Evolutionary conservation across 1,284 basidiomycete species (phyloP).

Genomic region (Cutaneotrichosporon sp.): DNA sequence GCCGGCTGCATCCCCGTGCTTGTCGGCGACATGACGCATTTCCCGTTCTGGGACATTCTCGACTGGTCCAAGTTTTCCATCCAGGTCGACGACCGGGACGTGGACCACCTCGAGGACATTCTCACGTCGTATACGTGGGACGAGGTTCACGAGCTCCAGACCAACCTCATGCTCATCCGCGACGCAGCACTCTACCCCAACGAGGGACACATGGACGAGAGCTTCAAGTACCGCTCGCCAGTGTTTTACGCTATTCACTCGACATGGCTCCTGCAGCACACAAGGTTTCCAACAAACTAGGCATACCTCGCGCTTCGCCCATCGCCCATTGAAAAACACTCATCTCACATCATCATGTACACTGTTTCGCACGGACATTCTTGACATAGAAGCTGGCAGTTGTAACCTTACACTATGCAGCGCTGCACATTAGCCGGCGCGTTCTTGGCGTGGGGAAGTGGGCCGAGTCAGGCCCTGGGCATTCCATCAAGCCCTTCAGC

Average conservation of each 20-base stretch:
- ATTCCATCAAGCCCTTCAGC: too few species aligned
- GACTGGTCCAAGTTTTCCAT: constrained; percentile 45
- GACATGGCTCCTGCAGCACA: constrained; percentile 24
- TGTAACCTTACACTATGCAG: too few species aligned
- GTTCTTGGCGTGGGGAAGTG: too few species aligned
- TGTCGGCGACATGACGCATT: constrained; percentile 36
- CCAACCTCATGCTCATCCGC: constrained; percentile 43
- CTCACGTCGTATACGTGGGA: constrained; percentile 31
- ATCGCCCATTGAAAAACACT: too few species aligned
- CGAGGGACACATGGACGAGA: constrained; percentile 22
- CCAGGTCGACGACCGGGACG: constrained; percentile 33
- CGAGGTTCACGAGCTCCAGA: constrained; percentile 36
- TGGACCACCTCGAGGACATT: constrained; percentile 39
- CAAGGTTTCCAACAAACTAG: background rate
- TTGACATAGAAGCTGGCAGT: too few species aligned
- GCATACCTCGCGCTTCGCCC: too few species aligned
- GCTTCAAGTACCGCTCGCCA: constrained; percentile 24
- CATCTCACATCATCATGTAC: too few species aligned
- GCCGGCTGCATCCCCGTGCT: constrained; percentile 49
- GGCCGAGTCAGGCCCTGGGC: too few species aligned
- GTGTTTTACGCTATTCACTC: constrained; percentile 40
- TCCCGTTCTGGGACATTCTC: constrained; percentile 44
- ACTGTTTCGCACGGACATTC: too few species aligned
- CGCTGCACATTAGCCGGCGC: too few species aligned
- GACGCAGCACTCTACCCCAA: constrained; percentile 45